These are phyloP conservation scores for Myriosclerotinia curreyana DNA, from an alignment of 2,329 filamentous ascomycete species.

Conservation along the genomic window DNA sequence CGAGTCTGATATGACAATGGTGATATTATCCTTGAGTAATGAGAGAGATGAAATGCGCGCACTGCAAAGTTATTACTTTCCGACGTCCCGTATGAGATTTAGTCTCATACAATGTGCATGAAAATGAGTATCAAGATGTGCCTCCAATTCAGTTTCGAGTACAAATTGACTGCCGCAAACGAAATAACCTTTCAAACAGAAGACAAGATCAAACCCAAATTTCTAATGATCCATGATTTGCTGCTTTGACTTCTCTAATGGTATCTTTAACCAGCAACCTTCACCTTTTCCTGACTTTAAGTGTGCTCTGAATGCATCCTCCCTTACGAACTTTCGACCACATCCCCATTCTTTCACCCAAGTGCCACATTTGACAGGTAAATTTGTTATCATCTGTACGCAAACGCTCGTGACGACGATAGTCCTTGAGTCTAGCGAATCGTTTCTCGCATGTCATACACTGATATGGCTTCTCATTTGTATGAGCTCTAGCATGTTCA, in stretches of 20 bases:
- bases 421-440: background rate
- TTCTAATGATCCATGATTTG: background rate
- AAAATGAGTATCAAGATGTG: background rate
- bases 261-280: rapidly evolving
- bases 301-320: background rate
- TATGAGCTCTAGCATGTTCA: background rate
- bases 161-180: background rate
- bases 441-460: background rate
- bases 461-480: background rate
- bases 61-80: no score
- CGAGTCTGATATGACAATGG: no score
- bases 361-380: background rate
- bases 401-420: background rate
- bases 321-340: background rate
- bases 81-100: rapidly evolving
- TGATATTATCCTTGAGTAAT: no score
- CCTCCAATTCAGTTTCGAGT: rapidly evolving
- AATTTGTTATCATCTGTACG: background rate
- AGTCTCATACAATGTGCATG: background rate
- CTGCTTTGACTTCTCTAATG: rapidly evolving
- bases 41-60: no score
- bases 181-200: background rate
- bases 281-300: background rate
- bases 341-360: background rate
- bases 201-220: background rate